A percentile compares a stretch with the other conserved stretches of the same genome.
phyloP scores from a whole-genome alignment of 2,329 filamentous ascomycete genomes.

The Dryadomyces quercivorus region DNA sequence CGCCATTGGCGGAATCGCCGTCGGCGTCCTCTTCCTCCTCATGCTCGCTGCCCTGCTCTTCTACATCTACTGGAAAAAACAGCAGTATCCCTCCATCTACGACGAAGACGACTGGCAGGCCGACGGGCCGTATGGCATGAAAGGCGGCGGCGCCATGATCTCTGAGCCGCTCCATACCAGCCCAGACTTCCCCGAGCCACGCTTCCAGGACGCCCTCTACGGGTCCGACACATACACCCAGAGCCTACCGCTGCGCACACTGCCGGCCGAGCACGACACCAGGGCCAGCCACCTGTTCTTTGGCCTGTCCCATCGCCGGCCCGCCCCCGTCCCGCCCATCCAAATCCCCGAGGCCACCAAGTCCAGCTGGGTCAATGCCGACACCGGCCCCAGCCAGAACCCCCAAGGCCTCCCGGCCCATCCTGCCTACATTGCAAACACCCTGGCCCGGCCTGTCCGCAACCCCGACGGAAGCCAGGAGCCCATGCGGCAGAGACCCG shows the following conservation, averaged over 20 bases:
- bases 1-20: constrained; percentile 40
- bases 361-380: not conserved
- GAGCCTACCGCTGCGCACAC: not conserved
- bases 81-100: not conserved
- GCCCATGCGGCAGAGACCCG: not conserved
- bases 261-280: not conserved
- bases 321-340: not conserved
- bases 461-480: not conserved
- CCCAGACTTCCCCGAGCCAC: not conserved
- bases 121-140: not conserved
- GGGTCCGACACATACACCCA: not conserved
- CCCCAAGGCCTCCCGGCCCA: constrained; percentile 30
- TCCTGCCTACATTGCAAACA: constrained; percentile 32
- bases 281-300: not conserved
- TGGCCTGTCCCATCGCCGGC: not conserved
- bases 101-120: not conserved
- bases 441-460: constrained; percentile 5
- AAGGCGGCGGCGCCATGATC: not conserved
- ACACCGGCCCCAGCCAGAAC: not conserved
- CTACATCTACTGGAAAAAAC: constrained; percentile 32
- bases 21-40: constrained; percentile 32
- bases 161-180: not conserved
- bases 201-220: not conserved
- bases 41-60: constrained; percentile 31
- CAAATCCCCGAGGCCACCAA: not conserved